Evolutionary conservation across 2,329 filamentous ascomycete species (phyloP).

Genomic region (Penicillium janthinellum): DNA sequence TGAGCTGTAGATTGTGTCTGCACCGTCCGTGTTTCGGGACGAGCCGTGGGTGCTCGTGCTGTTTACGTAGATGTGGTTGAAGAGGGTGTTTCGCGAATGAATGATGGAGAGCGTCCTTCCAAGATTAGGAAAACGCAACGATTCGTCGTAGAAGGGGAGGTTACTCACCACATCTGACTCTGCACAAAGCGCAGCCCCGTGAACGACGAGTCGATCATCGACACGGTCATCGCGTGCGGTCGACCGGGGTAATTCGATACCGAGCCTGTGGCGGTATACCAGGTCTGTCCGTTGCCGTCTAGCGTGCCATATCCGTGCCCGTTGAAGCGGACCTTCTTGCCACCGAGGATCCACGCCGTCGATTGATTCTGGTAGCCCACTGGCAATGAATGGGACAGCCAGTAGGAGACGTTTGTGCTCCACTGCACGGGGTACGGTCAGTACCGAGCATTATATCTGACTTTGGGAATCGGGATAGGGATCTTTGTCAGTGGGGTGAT

Average conservation of each 20-base stretch:
- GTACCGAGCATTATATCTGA: too few relatives aligned
- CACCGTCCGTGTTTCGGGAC: conserved; percentile 50
- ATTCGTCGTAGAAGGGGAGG: background rate
- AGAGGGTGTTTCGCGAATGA: conserved; percentile 49
- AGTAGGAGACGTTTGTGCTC: conserved; percentile 49
- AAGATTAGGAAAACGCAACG: background rate
- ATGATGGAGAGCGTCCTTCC: conserved; percentile 55
- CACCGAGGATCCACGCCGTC: conserved; percentile 55
- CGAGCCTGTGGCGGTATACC: conserved; percentile 39
- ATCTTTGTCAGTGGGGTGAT: conserved; percentile 3
- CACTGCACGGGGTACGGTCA: conserved; percentile 23
- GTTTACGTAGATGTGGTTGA: conserved; percentile 58
- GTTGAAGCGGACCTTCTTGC: conserved; percentile 51
- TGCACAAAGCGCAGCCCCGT: conserved; percentile 42
- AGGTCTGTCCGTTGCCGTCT: conserved; percentile 50
- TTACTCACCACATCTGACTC: conserved; percentile 59
- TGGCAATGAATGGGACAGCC: conserved; percentile 49
- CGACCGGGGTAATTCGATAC: conserved; percentile 35
- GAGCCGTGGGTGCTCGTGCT: conserved; percentile 34
- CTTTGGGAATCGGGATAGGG: too few relatives aligned
- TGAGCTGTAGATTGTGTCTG: conserved; percentile 57
- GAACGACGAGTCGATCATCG: conserved; percentile 21
- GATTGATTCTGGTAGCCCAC: conserved; percentile 55
- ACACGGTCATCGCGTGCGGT: conserved; percentile 33
- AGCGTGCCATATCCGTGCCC: conserved; percentile 54